Percentiles rank a stretch among this genome's conserved stretches.
Evolutionary conservation across 139 green algal species (phyloP).

Genomic region (Tetradesmus lagerheimii): DNA sequence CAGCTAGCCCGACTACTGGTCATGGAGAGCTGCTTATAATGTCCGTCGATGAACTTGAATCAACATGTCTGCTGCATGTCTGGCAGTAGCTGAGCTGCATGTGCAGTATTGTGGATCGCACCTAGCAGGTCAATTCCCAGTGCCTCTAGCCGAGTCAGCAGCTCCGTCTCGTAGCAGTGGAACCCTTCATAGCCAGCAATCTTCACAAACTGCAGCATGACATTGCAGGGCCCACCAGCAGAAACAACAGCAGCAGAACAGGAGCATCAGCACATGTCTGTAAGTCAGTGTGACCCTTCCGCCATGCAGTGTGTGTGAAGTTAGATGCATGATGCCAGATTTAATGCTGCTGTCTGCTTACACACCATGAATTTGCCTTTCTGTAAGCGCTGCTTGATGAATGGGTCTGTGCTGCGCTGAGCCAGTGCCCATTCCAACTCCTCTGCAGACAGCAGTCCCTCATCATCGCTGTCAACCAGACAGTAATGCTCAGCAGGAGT

Average conservation of each 20-base stretch:
- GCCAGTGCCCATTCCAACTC: not conserved
- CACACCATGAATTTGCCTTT: not conserved
- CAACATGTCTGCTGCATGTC: too few species aligned
- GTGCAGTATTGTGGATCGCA: not conserved
- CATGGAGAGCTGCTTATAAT: too few species aligned
- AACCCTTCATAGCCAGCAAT: slow-evolving; percentile 8
- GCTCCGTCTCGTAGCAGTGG: slow-evolving; percentile 8
- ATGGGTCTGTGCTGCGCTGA: slow-evolving; percentile 14
- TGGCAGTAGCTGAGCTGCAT: not conserved
- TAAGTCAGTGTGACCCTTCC: not conserved
- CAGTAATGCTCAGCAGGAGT: not conserved
- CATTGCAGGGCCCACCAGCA: not conserved
- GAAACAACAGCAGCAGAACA: not conserved
- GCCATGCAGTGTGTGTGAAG: not conserved
- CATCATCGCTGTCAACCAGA: slow-evolving; percentile 4
- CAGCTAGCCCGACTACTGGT: too few species aligned
- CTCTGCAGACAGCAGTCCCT: not conserved
- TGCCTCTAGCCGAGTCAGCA: not conserved
- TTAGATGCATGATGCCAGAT: not conserved
- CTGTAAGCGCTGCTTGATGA: not conserved
- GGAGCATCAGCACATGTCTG: not conserved
- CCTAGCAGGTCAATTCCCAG: not conserved
- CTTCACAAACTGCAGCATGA: slow-evolving; percentile 6
- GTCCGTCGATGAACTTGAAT: too few species aligned
- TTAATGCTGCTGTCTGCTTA: not conserved